Evolutionary conservation across 1,284 basidiomycete genomes (phyloP), one percentile per base, ranked within the genome.

Genomic region (Apiotrichum veenhuisii): DNA sequence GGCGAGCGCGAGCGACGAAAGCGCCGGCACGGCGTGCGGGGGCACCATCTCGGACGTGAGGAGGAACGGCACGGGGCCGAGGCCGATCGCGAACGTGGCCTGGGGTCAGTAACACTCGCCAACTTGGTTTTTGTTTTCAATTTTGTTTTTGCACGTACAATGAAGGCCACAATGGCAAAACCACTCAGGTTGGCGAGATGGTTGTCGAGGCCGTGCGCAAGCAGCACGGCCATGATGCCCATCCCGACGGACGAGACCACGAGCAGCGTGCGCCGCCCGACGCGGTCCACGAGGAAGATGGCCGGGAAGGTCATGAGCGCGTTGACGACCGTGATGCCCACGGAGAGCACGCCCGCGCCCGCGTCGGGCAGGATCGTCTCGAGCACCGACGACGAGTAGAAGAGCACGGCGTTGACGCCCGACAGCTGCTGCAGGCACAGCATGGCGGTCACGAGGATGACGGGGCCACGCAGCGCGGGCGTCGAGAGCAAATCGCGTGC

Each of bases 41-140:
- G 93, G 93, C 0, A 92, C 87, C 25, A 96, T 83, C 70, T 97
- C 93, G n/a, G 91, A 86, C 33, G 95, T 86, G 75, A 96, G 87
- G 42, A 97, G 85, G 71, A 93, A 96, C 0, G 93, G 93, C 36
- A 96, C 79, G 1, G 93, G 92, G 1, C 93, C 93, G n/a, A 96
- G 80, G 1, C 93, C 93, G 38, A 89, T 78, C 0, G 90, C 88
- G 72, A 95, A 97, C 0, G 88, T 88, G 71, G 88, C 89, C 61
- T 67, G 48, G 9, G 2, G 27, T 37, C 25, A 44, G 50, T 5
- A 12, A 22, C 7, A 5, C 14, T n/a, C 3, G 10, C n/a, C n/a
- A n/a, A n/a, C n/a, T n/a, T n/a, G n/a, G n/a, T n/a, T n/a, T n/a
- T n/a, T n/a, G n/a, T n/a, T n/a, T n/a, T n/a, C n/a, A n/a, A n/a